A percentile compares a stretch with the other conserved stretches of the same genome.
Evolutionary conservation across 2,329 filamentous ascomycete species (phyloP).

Genomic region (Podosphaera xanthii): DNA sequence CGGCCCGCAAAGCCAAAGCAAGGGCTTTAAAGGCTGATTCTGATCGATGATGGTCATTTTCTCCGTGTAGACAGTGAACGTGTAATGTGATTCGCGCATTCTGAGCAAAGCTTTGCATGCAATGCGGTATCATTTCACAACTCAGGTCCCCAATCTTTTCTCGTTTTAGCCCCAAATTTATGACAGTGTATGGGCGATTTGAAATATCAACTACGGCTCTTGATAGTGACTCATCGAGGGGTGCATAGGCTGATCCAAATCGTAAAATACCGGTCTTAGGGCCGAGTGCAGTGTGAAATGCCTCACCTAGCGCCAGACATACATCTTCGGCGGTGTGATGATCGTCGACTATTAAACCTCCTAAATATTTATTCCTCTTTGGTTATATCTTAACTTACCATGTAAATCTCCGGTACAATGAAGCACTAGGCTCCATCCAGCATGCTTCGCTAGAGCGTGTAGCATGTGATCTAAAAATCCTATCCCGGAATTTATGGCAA

Average conservation of each 20-base stretch:
- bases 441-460: constrained; percentile 86
- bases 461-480: constrained; percentile 98
- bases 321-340: constrained; percentile 90
- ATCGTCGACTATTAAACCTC: constrained; percentile 51
- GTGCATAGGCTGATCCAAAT: constrained; percentile 80
- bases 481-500: constrained; percentile 77
- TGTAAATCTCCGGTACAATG: constrained; percentile 74
- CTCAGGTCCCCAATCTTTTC: constrained; percentile 88
- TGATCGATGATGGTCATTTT: constrained; percentile 88
- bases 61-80: constrained; percentile 72
- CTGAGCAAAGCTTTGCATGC: constrained; percentile 81
- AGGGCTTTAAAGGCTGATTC: constrained; percentile 96
- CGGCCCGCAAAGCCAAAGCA: constrained; percentile 62
- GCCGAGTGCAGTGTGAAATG: constrained; percentile 63
- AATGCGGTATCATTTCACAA: constrained; percentile 94
- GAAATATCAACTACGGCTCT: constrained; percentile 53
- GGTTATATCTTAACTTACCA: constrained; percentile 32
- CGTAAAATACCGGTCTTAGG: constrained; percentile 61
- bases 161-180: constrained; percentile 63
- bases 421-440: constrained; percentile 74
- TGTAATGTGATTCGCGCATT: constrained; percentile 80
- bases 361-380: constrained; percentile 1
- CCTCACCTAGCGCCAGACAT: constrained; percentile 70
- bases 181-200: constrained; percentile 26
- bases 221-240: constrained; percentile 84